Evolutionary conservation across 139 green algal genomes (phyloP), one percentile per base, ranked within the genome.

Genomic region (Mesostigma viride): DNA sequence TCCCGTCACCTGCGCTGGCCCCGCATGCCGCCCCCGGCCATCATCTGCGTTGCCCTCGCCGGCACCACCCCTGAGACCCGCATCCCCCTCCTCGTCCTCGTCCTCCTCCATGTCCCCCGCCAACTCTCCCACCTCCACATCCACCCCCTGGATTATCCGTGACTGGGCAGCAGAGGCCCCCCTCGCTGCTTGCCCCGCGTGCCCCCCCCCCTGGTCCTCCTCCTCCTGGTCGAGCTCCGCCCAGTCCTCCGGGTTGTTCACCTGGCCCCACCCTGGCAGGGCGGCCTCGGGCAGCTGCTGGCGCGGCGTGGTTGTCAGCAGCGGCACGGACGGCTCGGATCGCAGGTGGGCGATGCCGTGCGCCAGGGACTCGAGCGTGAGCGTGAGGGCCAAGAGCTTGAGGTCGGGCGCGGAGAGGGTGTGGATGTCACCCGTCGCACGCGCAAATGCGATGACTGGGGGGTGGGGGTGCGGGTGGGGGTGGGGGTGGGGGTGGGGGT

Each of bases 391-490:
- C 5, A 96, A 73, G 44, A 96, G 80, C 48, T 85, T 82, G 20
- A 93, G 47, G 57, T 96, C 90, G 0, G 79, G 74, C 0, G 68
- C 46, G 0, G 90, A 96, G 3, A 96, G 79, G 3, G 83, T 81
- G 40, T 89, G 81, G 2, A 92, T 65, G 74, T 96, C 90, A 4
- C 90, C 90, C 0, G 87, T 96, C 32, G 82, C 82, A 0, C 86
- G 74, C 0, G 89, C 88, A 75, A 96, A 96, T 4, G 65, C 36
- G 0, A 85, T 71, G 1, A 96, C 90, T 95, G 87, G n/a, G n/a
- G n/a, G n/a, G n/a, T n/a, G n/a, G n/a, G n/a, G n/a, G n/a, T n/a
- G n/a, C n/a, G n/a, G n/a, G n/a, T n/a, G n/a, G n/a, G n/a, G n/a
- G n/a, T n/a, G n/a, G n/a, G n/a, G n/a, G n/a, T n/a, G n/a, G n/a